Conservation (phyloP, 1,284 basidiomycete genomes). For the Naganishia cerealis region DNA sequence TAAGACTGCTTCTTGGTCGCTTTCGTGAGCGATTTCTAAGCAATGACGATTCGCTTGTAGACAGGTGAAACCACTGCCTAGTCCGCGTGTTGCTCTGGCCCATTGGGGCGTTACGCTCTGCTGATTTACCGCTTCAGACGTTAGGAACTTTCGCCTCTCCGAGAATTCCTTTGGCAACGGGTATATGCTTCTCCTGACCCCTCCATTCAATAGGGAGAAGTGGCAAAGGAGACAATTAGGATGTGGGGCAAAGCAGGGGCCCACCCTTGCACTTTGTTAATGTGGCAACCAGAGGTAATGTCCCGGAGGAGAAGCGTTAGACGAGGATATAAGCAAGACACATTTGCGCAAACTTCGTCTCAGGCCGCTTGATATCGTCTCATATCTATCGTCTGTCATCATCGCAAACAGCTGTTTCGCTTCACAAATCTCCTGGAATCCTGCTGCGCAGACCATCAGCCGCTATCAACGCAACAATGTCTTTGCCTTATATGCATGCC, state of each 20-base stretch:
- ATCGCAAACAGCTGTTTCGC: too few species aligned
- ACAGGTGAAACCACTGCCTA: too few species aligned
- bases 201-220: not conserved
- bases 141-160: not conserved
- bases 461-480: not conserved
- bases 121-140: not conserved
- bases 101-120: not conserved
- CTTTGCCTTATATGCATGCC: not conserved
- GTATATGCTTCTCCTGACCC: not conserved
- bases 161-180: constrained; percentile 4
- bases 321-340: not conserved
- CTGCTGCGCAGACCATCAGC: constrained; percentile 8
- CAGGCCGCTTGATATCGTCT: not conserved
- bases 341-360: not conserved
- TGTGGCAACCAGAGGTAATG: not conserved
- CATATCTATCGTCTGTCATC: not conserved
- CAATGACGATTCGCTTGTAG: too few species aligned
- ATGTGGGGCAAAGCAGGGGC: not conserved
- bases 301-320: not conserved
- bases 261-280: not conserved
- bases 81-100: too few species aligned
- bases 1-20: not conserved
- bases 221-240: not conserved
- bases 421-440: not conserved
- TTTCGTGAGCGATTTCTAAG: too few species aligned